phyloP scores from a whole-genome alignment of 371 early-diverging fungal genomes.

The Apophysomyces elegans region DNA sequence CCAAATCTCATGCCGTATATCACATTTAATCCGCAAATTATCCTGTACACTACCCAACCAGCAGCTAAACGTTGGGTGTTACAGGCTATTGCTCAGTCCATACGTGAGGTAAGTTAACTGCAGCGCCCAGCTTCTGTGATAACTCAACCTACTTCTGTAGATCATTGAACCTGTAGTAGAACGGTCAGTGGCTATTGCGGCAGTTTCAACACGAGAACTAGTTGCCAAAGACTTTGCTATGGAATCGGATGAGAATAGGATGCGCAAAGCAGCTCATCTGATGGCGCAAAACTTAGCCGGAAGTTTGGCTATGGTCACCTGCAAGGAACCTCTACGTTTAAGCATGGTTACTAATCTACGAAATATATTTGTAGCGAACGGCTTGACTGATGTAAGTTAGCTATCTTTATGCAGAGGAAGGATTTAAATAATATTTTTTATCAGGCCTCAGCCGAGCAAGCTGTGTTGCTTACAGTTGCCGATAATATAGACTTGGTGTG shows the following conservation, averaged over 20 bases:
- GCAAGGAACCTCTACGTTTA: constrained; percentile 92
- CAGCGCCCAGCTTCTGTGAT: not conserved
- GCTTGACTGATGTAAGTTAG: constrained; percentile 72
- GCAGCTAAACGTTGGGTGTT: constrained; percentile 81
- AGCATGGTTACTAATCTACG: constrained; percentile 82
- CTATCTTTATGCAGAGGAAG: constrained; percentile 2
- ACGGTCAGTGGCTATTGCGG: constrained; percentile 91
- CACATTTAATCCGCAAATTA: constrained; percentile 70
- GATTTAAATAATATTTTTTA: not conserved
- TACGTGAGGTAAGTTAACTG: constrained; percentile 67
- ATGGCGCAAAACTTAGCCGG: constrained; percentile 89
- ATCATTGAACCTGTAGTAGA: constrained; percentile 88
- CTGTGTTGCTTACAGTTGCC: constrained; percentile 74
- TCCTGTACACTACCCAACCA: constrained; percentile 81
- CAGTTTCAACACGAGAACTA: constrained; percentile 88
- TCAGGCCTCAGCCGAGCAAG: constrained; percentile 77
- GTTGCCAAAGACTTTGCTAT: constrained; percentile 93
- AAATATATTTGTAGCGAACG: constrained; percentile 79
- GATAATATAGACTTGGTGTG: constrained; percentile 94
- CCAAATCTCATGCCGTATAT: constrained; percentile 72
- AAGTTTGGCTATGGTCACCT: constrained; percentile 87
- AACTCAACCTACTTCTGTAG: constrained; percentile 21
- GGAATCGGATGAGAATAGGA: constrained; percentile 91
- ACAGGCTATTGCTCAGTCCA: constrained; percentile 87
- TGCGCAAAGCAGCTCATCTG: constrained; percentile 90